Evolutionary conservation across 495 filamentous ascomycete genomes (phyloP).

Genomic region (Penicillium coffeae): DNA sequence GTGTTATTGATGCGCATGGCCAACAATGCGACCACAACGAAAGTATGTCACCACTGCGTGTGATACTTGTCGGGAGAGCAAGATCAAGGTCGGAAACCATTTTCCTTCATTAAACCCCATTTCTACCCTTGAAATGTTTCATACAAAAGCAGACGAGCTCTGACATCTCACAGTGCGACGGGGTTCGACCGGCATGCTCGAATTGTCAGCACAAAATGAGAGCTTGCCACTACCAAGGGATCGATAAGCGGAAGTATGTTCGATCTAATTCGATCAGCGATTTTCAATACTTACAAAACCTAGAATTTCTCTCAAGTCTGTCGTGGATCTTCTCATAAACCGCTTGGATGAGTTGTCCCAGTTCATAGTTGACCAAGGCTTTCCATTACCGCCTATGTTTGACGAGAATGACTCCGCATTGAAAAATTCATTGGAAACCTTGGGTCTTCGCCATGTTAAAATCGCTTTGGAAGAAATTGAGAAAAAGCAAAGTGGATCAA

Average conservation of each 20-base stretch:
- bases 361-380: conserved; percentile 3
- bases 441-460: conserved; percentile 3
- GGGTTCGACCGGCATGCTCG: conserved; percentile 5
- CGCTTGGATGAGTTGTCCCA: conserved; percentile 6
- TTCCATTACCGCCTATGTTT: conserved; percentile 6
- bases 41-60: conserved; percentile 13
- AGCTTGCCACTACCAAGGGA: conserved; percentile 2
- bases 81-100: conserved; percentile 11
- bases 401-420: conserved; percentile 6
- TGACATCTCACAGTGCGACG: conserved; percentile 9
- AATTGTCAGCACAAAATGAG: conserved; percentile 10
- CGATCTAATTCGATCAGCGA: too few species aligned
- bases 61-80: conserved; percentile 9
- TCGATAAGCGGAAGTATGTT: conserved; percentile 8
- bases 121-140: neutral
- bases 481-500: conserved; percentile 1
- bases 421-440: conserved; percentile 3
- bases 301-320: conserved; percentile 8
- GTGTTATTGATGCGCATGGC: too few species aligned
- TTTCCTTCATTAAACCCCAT: too few species aligned
- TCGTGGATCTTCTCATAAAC: conserved; percentile 7
- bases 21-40: too few species aligned
- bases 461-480: conserved; percentile 3
- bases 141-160: neutral
- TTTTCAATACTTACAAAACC: too few species aligned